These are phyloP conservation scores for Komagataella phaffii DNA, from an alignment of 805 yeast species.

Conservation along the genomic window DNA sequence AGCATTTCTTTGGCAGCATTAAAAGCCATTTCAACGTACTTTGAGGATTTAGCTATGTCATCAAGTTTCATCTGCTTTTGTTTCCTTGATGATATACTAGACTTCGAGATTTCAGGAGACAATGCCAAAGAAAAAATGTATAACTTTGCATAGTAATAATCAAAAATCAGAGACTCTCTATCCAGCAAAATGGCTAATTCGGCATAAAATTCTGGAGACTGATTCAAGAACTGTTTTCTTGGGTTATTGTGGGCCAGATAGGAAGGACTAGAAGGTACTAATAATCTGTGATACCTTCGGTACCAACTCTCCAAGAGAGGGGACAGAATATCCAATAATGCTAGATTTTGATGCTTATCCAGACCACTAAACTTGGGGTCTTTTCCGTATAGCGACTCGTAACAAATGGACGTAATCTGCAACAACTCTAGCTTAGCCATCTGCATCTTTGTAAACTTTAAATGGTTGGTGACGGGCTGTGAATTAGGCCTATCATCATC, in stretches of 20 bases:
- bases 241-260: slow-evolving; percentile 14
- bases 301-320: slow-evolving; percentile 77
- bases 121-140: slow-evolving; percentile 79
- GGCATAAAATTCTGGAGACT: slow-evolving; percentile 20
- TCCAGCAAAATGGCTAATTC: slow-evolving; percentile 35
- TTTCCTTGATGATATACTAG: slow-evolving; percentile 7
- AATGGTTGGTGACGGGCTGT: slow-evolving; percentile 1
- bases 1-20: slow-evolving; percentile 74
- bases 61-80: slow-evolving; percentile 36
- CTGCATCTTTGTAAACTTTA: slow-evolving; percentile 49
- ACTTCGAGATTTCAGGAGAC: slow-evolving; percentile 21
- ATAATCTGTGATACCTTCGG: slow-evolving; percentile 39
- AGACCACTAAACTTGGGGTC: slow-evolving; percentile 38
- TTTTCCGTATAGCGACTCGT: slow-evolving; percentile 67
- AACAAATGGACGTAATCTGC: slow-evolving; percentile 69
- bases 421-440: slow-evolving; percentile 70
- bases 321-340: slow-evolving; percentile 57
- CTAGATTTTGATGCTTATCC: slow-evolving; percentile 51
- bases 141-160: slow-evolving; percentile 71
- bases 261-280: slow-evolving; percentile 34
- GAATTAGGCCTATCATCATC: neutral
- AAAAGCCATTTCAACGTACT: slow-evolving; percentile 71
- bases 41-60: slow-evolving; percentile 59
- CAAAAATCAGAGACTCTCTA: slow-evolving; percentile 63
- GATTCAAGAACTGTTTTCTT: slow-evolving; percentile 13